Evolutionary conservation across 78 protist genomes (phyloP), one percentile per base, ranked within the genome.

Genomic region (Emiliania huxleyi): DNA sequence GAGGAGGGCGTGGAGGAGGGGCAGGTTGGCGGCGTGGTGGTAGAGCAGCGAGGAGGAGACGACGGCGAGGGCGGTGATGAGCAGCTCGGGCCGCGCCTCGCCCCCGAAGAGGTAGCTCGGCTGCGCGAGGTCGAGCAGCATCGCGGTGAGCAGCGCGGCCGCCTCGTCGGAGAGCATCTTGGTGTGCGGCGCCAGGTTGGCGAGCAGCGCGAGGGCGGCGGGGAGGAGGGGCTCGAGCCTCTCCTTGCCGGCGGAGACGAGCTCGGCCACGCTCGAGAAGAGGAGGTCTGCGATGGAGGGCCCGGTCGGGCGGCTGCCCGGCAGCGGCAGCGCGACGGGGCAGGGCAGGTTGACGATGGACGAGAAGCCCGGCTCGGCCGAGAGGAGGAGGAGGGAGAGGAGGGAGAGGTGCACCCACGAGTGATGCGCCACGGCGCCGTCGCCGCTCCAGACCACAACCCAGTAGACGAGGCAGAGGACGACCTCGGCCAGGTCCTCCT

Each of bases 191-290:
- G 85, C 85, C 29, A 77, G 2, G 48, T 77, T 77, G 43, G 85
- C 44, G 85, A 77, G 85, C n/a, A 77, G 35, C 35, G 85, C 85
- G 48, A 77, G 85, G 15, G 48, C 85, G 15, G 85, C 85, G 22
- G 85, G 85, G 43, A 40, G 40, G 49, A 77, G 4, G 15, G n/a
- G 0, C 85, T 77, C 37, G 46, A 77, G 85, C 85, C 44, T 45
- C 25, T 3, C 48, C 25, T 37, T 52, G 62, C 62, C 62, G 8
- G 8, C 29, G 62, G 29, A 15, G 15, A 52, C 15, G 62, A 52
- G 62, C 62, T 52, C 62, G 15, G 8, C 8, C 29, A 8, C 8
- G 15, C 62, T 19, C 29, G 62, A 8, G 29, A 52, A 8, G 37
- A 71, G 81, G 15, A 71, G 81, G 81, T 71, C 81, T 19, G 42